Conservation (phyloP, 2,329 filamentous ascomycete genomes). For the Penicillium sp. region DNA sequence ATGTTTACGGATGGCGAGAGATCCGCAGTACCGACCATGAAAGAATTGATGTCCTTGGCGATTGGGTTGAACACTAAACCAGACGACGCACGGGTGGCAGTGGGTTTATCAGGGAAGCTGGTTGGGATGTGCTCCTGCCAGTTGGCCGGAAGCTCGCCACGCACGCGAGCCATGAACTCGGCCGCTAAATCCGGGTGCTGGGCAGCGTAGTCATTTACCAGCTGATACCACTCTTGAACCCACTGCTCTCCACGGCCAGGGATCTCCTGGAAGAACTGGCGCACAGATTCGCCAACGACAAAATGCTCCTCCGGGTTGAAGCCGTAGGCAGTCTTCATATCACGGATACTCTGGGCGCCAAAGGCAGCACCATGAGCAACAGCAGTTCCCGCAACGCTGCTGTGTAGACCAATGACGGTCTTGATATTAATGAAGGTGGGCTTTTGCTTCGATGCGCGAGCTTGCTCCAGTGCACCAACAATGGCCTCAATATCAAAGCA, state of each 20-base stretch:
- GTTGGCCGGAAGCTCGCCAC: constrained; percentile 48
- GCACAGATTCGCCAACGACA: constrained; percentile 46
- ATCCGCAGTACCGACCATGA: constrained; percentile 57
- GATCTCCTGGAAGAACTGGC: constrained; percentile 53
- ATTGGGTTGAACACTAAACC: constrained; percentile 54
- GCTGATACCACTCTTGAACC: constrained; percentile 50
- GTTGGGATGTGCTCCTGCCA: constrained; percentile 53
- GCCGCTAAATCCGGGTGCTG: constrained; percentile 48
- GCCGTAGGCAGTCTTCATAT: constrained; percentile 53
- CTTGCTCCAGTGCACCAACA: constrained; percentile 47
- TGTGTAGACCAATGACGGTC: constrained; percentile 57
- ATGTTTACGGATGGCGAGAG: constrained; percentile 55
- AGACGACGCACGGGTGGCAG: constrained; percentile 49
- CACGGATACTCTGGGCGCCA: constrained; percentile 52
- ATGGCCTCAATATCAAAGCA: constrained; percentile 51
- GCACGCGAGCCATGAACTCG: constrained; percentile 50
- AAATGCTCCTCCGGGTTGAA: constrained; percentile 52
- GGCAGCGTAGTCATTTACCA: constrained; percentile 44
- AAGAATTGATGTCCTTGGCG: constrained; percentile 46
- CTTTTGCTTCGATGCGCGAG: constrained; percentile 46
- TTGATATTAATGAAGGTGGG: constrained; percentile 59
- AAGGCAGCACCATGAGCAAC: constrained; percentile 59
- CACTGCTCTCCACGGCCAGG: constrained; percentile 46
- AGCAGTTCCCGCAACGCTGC: constrained; percentile 44
- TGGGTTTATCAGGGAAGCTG: constrained; percentile 49